phyloP scores from a whole-genome alignment of 2,329 filamentous ascomycete species.

The Penicillium frequentans region DNA sequence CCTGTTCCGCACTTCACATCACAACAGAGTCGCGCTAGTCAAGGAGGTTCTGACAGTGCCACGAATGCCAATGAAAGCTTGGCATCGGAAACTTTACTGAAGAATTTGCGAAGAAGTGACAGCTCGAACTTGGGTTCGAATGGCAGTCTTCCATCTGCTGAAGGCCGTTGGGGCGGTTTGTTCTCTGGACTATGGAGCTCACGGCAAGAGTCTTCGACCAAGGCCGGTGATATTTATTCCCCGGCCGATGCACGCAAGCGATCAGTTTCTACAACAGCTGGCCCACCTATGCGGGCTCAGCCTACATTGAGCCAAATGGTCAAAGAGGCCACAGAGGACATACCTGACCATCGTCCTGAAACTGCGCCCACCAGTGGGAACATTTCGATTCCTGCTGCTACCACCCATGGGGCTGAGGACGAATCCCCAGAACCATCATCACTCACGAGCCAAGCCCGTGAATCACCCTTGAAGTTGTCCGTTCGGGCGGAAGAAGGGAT shows the following conservation, averaged over 20 bases:
- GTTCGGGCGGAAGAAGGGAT: slow-evolving; percentile 60
- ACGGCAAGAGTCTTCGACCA: slow-evolving; percentile 50
- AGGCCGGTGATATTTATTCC: slow-evolving; percentile 28
- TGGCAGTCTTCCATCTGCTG: slow-evolving; percentile 47
- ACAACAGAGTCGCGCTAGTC: slow-evolving; percentile 34
- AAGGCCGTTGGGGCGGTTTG: slow-evolving; percentile 57
- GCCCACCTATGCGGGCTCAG: slow-evolving; percentile 24
- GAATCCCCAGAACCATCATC: slow-evolving; percentile 30
- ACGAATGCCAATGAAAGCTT: slow-evolving; percentile 41
- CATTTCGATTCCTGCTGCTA: slow-evolving; percentile 33
- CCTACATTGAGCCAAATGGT: slow-evolving; percentile 37
- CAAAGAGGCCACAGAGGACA: slow-evolving; percentile 27
- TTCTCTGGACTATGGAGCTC: slow-evolving; percentile 58
- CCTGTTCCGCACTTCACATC: slow-evolving; percentile 56
- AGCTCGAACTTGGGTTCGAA: slow-evolving; percentile 48
- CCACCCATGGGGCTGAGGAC: slow-evolving; percentile 19
- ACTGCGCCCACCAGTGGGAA: slow-evolving; percentile 30
- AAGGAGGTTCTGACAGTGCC: slow-evolving; percentile 23
- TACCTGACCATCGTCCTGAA: slow-evolving; percentile 19
- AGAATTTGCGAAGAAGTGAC: slow-evolving; percentile 54
- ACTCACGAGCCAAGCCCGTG: slow-evolving; percentile 34
- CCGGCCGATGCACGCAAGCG: slow-evolving; percentile 27
- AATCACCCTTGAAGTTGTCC: slow-evolving; percentile 53
- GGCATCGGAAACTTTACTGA: slow-evolving; percentile 57
- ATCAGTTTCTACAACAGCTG: slow-evolving; percentile 29